A percentile compares a stretch with the other conserved stretches of the same genome.
phyloP scores from a whole-genome alignment of 1,284 basidiomycete genomes.

The Schizophyllum amplum region DNA sequence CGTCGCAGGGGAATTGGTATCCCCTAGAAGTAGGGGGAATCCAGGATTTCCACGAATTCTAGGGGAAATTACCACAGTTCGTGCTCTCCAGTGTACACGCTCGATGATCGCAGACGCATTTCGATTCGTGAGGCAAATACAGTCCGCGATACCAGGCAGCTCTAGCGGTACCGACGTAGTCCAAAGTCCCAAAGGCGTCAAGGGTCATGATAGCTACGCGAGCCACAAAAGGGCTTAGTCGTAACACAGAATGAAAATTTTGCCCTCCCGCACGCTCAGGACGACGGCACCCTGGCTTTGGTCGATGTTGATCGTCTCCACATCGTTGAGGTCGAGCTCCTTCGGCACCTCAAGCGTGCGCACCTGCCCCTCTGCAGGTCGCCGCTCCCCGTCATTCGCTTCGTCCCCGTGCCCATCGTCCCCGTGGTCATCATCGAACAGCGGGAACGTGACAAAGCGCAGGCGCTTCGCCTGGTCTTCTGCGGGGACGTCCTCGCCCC shows the following conservation, averaged over 20 bases:
- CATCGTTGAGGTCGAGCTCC: slow-evolving; percentile 52
- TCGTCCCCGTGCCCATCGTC: slow-evolving; percentile 16
- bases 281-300: slow-evolving; percentile 70
- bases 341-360: slow-evolving; percentile 54
- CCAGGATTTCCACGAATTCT: too few species aligned
- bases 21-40: too few species aligned
- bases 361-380: slow-evolving; percentile 27
- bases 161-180: too few species aligned
- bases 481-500: slow-evolving; percentile 2
- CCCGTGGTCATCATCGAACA: slow-evolving; percentile 37
- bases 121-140: too few species aligned
- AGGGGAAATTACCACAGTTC: too few species aligned
- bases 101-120: too few species aligned
- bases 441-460: slow-evolving; percentile 63
- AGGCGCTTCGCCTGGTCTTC: slow-evolving; percentile 34
- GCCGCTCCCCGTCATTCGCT: slow-evolving; percentile 16
- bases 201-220: too few species aligned
- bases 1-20: too few species aligned
- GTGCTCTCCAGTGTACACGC: too few species aligned
- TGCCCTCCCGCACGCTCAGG: slow-evolving; percentile 55
- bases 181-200: too few species aligned
- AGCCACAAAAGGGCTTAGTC: slow-evolving; percentile 31
- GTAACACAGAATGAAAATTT: slow-evolving; percentile 66
- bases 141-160: too few species aligned
- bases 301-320: slow-evolving; percentile 72